phyloP scores from a whole-genome alignment of 2,329 filamentous ascomycete species.

The Penicillium sp. region DNA sequence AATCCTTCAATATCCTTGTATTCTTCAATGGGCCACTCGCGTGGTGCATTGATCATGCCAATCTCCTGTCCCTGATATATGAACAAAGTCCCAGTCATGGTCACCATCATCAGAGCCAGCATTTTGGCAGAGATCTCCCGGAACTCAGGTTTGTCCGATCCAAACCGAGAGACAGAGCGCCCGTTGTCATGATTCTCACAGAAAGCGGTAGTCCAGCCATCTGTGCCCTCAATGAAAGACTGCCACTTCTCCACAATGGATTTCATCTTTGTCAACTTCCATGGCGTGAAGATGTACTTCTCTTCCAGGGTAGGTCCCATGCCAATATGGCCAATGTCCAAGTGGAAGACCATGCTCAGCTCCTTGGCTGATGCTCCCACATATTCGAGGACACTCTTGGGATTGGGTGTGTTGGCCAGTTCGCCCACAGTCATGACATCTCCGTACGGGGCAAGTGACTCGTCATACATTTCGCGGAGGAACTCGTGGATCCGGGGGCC shows the following conservation, averaged over 20 bases:
- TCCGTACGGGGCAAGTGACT: slow-evolving; percentile 55
- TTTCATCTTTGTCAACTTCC: slow-evolving; percentile 52
- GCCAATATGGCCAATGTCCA: slow-evolving; percentile 49
- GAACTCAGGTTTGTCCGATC: slow-evolving; percentile 48
- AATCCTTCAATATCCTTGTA: slow-evolving; percentile 45
- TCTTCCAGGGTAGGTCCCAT: slow-evolving; percentile 50
- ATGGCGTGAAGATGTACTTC: slow-evolving; percentile 46
- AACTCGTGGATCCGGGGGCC: slow-evolving; percentile 69
- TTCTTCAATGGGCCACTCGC: slow-evolving; percentile 49
- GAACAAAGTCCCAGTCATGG: slow-evolving; percentile 55
- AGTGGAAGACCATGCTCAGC: slow-evolving; percentile 66
- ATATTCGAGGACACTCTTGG: slow-evolving; percentile 57
- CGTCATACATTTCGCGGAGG: slow-evolving; percentile 62
- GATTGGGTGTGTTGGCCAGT: slow-evolving; percentile 62
- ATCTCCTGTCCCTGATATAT: slow-evolving; percentile 62
- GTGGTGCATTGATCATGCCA: slow-evolving; percentile 57
- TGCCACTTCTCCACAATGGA: slow-evolving; percentile 52
- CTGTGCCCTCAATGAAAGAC: slow-evolving; percentile 48
- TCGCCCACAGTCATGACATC: slow-evolving; percentile 69
- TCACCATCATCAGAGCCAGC: slow-evolving; percentile 50
- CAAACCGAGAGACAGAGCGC: slow-evolving; percentile 55
- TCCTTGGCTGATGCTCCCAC: slow-evolving; percentile 58
- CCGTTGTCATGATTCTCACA: slow-evolving; percentile 65
- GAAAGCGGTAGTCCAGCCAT: slow-evolving; percentile 59
- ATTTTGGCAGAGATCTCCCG: slow-evolving; percentile 53